These are phyloP conservation scores for Mortierella sp. DNA, from an alignment of 371 early-diverging fungal genomes.

Conservation along the genomic window DNA sequence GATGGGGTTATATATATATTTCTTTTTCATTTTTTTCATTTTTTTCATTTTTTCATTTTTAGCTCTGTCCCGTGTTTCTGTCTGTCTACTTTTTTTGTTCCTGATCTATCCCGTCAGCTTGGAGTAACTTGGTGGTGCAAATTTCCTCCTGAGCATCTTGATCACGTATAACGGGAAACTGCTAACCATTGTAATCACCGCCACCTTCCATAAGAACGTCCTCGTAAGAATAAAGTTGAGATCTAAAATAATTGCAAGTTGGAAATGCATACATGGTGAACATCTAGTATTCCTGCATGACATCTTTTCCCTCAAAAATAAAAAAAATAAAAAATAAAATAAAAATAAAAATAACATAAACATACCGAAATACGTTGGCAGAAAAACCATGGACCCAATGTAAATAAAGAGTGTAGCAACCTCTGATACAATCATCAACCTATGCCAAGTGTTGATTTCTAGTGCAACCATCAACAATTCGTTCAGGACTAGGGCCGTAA, in stretches of 20 bases:
- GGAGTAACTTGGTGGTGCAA: constrained; percentile 83
- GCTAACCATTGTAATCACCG: constrained; percentile 90
- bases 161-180: constrained; percentile 87
- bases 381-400: constrained; percentile 87
- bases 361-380: constrained; percentile 93
- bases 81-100: not conserved
- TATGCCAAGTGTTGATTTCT: constrained; percentile 94
- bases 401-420: constrained; percentile 87
- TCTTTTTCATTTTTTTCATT: not conserved
- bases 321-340: no score
- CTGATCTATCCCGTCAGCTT: constrained; percentile 64
- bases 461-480: constrained; percentile 99
- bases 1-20: not conserved
- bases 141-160: constrained; percentile 76
- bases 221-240: constrained; percentile 86
- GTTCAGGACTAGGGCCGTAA: constrained; percentile 97
- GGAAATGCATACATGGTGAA: not conserved
- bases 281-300: not conserved
- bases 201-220: constrained; percentile 91
- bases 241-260: constrained; percentile 62
- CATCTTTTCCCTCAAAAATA: not conserved
- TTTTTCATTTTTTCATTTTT: not conserved
- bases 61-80: not conserved
- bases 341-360: not conserved
- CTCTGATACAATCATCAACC: constrained; percentile 88